These are phyloP conservation scores for Coemansia sp. DNA, from an alignment of 192 early-diverging fungal genomes.

Conservation along the genomic window DNA sequence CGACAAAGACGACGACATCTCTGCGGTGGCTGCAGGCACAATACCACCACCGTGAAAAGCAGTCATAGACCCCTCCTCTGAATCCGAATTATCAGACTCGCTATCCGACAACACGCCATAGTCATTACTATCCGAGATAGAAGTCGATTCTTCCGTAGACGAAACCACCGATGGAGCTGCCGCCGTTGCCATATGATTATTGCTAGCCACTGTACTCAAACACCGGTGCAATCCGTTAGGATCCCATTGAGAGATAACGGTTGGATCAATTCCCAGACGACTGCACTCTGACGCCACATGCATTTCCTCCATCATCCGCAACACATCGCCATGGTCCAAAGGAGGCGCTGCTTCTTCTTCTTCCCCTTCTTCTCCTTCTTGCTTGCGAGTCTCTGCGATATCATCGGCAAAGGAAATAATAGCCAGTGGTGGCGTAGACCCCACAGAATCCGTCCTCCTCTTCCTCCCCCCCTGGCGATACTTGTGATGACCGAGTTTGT, in stretches of 20 bases:
- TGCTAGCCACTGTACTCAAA: not conserved
- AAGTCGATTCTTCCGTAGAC: not conserved
- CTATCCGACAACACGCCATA: conserved; percentile 18
- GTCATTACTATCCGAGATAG: not conserved
- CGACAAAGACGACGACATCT: too few species aligned
- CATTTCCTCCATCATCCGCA: conserved; percentile 15
- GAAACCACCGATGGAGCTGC: too few species aligned
- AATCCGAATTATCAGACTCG: conserved; percentile 25
- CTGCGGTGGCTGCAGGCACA: too few species aligned
- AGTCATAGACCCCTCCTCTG: too few species aligned
- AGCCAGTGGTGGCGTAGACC: not conserved
- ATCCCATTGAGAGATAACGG: conserved; percentile 32
- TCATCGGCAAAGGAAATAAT: not conserved
- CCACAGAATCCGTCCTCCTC: not conserved
- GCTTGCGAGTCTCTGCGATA: not conserved
- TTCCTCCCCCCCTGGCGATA: too few species aligned
- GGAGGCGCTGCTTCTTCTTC: too few species aligned
- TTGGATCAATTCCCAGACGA: conserved; percentile 33
- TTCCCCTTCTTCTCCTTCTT: not conserved
- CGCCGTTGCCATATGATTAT: not conserved
- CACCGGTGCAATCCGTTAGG: conserved; percentile 28
- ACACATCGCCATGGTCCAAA: not conserved
- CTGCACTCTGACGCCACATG: conserved; percentile 26
- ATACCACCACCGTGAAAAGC: too few species aligned
- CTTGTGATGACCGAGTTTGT: too few species aligned